Evolutionary conservation across 1,284 basidiomycete genomes (phyloP), one percentile per base, ranked within the genome.

Genomic region (Volvariella surrecta): DNA sequence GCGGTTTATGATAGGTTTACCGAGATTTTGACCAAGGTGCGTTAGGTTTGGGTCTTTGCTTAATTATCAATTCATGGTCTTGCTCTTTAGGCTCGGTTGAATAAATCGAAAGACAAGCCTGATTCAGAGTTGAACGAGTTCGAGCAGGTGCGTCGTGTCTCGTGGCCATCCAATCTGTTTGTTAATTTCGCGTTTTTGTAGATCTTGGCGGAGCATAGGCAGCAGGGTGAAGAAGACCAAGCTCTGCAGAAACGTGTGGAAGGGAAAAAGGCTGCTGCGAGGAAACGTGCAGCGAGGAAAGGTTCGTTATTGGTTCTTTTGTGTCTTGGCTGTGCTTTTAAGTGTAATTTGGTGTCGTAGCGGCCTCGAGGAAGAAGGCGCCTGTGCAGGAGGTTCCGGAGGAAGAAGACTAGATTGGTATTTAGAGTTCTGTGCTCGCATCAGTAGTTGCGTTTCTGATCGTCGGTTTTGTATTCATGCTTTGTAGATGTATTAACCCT

Each of bases 91-190:
- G 87, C 89, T 35, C 74, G 89, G 15, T 65, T 74, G 22, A 93
- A 92, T 64, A 95, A 93, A 64, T 82, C 79, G n/a, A 74, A 82
- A 43, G 89, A 86, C 59, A 94, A 94, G 61, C 86, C 88, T 9
- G 90, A 93, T 53, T 77, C 81, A 0, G 91, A 95, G 55, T 65
- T 95, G 42, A 83, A 91, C 52, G 91, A 95, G 61, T 95, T 95
- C 54, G 90, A 93, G 59, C 68, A 71, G 55, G 88, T 85, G 48
- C 39, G 73, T 59, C 10, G 34, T 35, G 18, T 35, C 34, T 35
- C 7, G n/a, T 35, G 4, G n/a, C n/a, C n/a, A n/a, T n/a, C n/a
- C n/a, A n/a, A 3, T 4, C 20, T 30, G 1, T 24, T 11, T 0
- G 21, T 3, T n/a, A 3, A 18, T 17, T 24, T 41, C 11, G 18